Percentiles rank a stretch among this genome's conserved stretches.
Evolutionary conservation across 23 red algal species (phyloP).

Genomic region (Gracilaria domingensis): DNA sequence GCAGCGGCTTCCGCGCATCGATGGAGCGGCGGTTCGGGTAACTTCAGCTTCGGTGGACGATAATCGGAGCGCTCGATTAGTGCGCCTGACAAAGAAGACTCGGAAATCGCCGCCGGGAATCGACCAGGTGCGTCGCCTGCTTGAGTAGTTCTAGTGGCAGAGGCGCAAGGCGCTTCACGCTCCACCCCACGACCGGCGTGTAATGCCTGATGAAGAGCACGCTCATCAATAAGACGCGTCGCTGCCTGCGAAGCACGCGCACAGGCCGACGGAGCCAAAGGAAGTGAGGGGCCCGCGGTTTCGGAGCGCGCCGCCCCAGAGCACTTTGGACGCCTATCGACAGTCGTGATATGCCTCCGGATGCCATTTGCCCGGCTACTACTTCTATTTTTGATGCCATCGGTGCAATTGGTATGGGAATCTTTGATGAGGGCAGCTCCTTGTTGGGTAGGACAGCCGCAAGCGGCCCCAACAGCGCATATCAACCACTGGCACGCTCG

Average conservation of each 20-base stretch:
- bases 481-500: slow-evolving; percentile 69
- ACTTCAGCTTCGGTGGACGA: no score
- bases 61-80: no score
- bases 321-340: slow-evolving; percentile 52
- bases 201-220: no score
- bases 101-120: slow-evolving; percentile 76
- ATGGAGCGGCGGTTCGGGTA: no score
- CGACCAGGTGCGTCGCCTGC: slow-evolving; percentile 37
- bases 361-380: slow-evolving; percentile 70
- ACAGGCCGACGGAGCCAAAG: not conserved
- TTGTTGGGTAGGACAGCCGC: slow-evolving; percentile 17
- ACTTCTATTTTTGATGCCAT: slow-evolving; percentile 77
- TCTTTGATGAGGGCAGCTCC: slow-evolving; percentile 22
- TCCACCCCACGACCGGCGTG: slow-evolving; percentile 65
- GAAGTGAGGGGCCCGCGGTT: slow-evolving; percentile 22
- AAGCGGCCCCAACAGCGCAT: not conserved
- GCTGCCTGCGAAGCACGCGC: not conserved
- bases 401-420: slow-evolving; percentile 61
- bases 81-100: slow-evolving; percentile 69
- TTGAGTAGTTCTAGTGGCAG: slow-evolving; percentile 68
- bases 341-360: slow-evolving; percentile 88
- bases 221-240: no score
- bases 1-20: no score
- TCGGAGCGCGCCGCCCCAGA: slow-evolving; percentile 15
- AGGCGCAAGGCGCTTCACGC: slow-evolving; percentile 76